phyloP scores from a whole-genome alignment of 169 alveolate genomes.

The Plasmodium blacklocki region DNA sequence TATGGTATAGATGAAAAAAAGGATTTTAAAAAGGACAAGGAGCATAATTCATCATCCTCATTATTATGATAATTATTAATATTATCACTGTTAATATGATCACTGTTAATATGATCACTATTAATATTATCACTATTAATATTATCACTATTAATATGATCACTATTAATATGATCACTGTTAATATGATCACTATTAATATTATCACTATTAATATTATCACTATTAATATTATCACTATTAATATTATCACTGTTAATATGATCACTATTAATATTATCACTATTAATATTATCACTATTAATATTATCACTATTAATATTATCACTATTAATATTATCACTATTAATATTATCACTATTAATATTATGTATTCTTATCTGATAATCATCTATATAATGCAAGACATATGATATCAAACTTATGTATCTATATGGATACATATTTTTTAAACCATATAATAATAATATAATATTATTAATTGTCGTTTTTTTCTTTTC shows the following conservation, averaged over 20 bases:
- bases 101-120: neutral
- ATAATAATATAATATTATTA: slow-evolving; percentile 4
- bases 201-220: neutral
- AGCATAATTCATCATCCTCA: neutral
- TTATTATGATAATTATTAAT: neutral
- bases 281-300: neutral
- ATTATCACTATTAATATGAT: neutral
- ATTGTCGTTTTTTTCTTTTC: neutral
- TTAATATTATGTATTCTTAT: neutral
- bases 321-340: neutral
- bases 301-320: neutral
- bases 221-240: neutral
- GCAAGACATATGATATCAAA: slow-evolving; percentile 15
- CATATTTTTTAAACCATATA: slow-evolving; percentile 48
- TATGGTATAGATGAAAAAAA: slow-evolving; percentile 46
- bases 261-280: neutral
- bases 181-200: neutral
- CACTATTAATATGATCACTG: neutral
- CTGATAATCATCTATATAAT: neutral
- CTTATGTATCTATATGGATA: slow-evolving; percentile 42
- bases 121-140: neutral
- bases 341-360: neutral
- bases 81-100: neutral
- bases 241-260: neutral
- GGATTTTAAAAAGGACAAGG: slow-evolving; percentile 38